Base-by-base conservation (phyloP, 2,329 filamentous ascomycete species). In the Aplosporella prunicola region DNA sequence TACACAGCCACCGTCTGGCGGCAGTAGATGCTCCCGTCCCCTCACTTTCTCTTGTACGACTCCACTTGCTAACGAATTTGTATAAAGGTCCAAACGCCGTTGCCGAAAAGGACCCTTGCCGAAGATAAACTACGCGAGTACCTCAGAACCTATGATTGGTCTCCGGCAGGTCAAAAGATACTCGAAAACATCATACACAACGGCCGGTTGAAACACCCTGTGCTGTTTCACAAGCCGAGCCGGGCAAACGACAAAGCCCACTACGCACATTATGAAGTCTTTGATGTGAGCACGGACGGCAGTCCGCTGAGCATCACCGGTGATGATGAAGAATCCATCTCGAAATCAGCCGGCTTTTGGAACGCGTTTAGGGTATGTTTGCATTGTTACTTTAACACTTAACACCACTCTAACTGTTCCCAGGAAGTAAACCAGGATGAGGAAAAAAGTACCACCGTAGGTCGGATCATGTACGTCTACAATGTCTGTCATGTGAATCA, bases 241-340 rank as follows among this genome's bases (percentile, higher is more conserved):
- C 50, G 53, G 8, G 57, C 66, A 25, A 61, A 62, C 3, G 68
- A 69, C 41, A 47, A 54, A 10, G 56, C 50, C 15, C 53, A 64
- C 35, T 56, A 56, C 37, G 67, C 68, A 3, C 71, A 71, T 11
- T 74, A 72, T 43, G 71, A 74, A 45, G 67, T 77, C 4, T 77
- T 74, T 46, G 72, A 77, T 43, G 61, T 78, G 9, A 64, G 62
- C 1, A 52, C 53, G 4, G 65, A 73, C 37, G 67, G 68, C 2
- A 46, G 52, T 2, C 62, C 67, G 2, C 40, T 63, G 7, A 46
- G 59, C 2, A 52, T 63, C 3, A 59, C 62, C 25, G 43, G 51
- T 9, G 50, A 49, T n/a, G 50, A 46, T 27, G 58, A 35, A 15
- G 31, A 23, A 22, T 17, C 27, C 5, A 25, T 55, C 43, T 58